phyloP scores from a whole-genome alignment of 495 filamentous ascomycete species.

The Pyrenula massariospora region DNA sequence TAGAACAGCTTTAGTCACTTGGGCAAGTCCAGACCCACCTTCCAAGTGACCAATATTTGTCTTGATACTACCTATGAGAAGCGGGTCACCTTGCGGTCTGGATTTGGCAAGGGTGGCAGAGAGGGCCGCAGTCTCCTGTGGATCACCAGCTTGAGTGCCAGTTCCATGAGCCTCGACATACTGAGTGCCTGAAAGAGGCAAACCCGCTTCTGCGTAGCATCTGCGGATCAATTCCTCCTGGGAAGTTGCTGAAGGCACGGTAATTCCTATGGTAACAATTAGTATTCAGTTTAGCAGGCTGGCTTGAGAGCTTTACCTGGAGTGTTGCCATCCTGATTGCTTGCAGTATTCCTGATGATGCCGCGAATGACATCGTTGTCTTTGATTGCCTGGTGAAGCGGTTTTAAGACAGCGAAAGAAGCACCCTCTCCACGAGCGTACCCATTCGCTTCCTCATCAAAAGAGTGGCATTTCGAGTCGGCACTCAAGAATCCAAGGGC shows the following conservation, averaged over 20 bases:
- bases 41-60: conserved; percentile 20
- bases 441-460: conserved; percentile 48
- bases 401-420: conserved; percentile 23
- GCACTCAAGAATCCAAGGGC: conserved; percentile 17
- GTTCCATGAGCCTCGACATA: conserved; percentile 32
- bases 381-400: conserved; percentile 17
- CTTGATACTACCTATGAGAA: conserved; percentile 10
- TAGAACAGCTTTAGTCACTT: conserved; percentile 27
- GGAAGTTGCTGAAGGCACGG: not conserved
- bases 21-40: conserved; percentile 21
- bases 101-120: not conserved
- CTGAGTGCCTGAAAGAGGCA: conserved; percentile 14
- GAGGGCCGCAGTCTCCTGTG: conserved; percentile 24
- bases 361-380: conserved; percentile 24
- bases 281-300: not conserved
- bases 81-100: not conserved
- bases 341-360: conserved; percentile 21
- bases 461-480: conserved; percentile 35
- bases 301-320: conserved; percentile 6
- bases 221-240: conserved; percentile 11
- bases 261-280: conserved; percentile 6
- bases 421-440: conserved; percentile 55
- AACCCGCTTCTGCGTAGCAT: conserved; percentile 8
- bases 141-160: conserved; percentile 21
- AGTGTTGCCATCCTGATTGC: conserved; percentile 25